Conservation (phyloP, 345 rosid species). For the Leavenworthia alabamica region DNA sequence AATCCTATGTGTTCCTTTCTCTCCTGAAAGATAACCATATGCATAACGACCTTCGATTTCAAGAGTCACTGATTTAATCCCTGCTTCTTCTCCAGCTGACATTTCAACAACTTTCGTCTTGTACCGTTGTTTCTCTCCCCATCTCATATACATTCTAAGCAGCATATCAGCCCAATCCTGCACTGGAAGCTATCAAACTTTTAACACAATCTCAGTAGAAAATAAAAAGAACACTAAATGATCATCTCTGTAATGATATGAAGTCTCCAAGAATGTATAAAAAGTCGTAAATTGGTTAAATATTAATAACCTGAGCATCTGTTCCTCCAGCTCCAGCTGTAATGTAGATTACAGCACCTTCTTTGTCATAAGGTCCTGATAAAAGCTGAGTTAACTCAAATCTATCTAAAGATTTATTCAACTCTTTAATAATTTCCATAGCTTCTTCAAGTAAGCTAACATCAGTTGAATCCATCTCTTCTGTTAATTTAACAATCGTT, state of each 20-base stretch:
- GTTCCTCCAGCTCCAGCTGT: conserved; percentile 99
- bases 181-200: conserved; percentile 57
- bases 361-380: conserved; percentile 87
- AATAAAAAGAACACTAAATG: background rate
- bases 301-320: conserved; percentile 79
- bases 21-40: conserved; percentile 85
- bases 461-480: conserved; percentile 90
- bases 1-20: conserved; percentile 93
- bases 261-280: background rate
- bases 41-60: conserved; percentile 91
- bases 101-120: conserved; percentile 79
- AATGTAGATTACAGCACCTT: conserved; percentile 77
- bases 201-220: too few relatives aligned
- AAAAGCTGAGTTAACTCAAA: conserved; percentile 92
- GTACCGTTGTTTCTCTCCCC: conserved; percentile 95
- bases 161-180: conserved; percentile 99
- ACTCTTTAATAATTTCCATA: conserved; percentile 49
- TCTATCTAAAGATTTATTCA: conserved; percentile 56
- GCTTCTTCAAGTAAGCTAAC: conserved; percentile 86
- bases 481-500: conserved; percentile 72
- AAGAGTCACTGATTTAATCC: conserved; percentile 81
- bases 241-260: background rate
- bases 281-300: background rate
- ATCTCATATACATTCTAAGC: conserved; percentile 89
- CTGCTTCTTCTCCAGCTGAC: conserved; percentile 94